Conservation (phyloP, 495 filamentous ascomycete species). For the Penicilliopsis zonata region DNA sequence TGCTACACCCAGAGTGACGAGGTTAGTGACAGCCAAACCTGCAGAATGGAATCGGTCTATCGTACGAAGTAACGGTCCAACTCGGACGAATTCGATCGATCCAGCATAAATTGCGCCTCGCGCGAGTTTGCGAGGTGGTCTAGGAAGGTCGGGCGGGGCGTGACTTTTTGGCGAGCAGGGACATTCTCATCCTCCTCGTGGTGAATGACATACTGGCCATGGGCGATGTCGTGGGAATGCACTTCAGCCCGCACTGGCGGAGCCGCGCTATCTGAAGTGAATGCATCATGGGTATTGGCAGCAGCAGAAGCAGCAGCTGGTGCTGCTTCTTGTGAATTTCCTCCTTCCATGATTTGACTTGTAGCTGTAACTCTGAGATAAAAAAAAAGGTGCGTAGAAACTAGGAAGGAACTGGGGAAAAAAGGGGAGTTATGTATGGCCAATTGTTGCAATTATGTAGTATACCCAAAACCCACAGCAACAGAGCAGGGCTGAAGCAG, state of each 20-base stretch:
- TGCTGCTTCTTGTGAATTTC: not conserved
- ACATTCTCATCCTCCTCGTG: conserved; percentile 14
- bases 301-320: conserved; percentile 9
- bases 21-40: no score
- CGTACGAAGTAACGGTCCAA: conserved; percentile 36
- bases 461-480: no score
- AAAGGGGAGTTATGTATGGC: no score
- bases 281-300: conserved; percentile 8
- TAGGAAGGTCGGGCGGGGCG: conserved; percentile 27
- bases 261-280: conserved; percentile 8
- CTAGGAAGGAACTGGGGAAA: no score
- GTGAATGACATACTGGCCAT: conserved; percentile 4
- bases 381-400: no score
- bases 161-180: conserved; percentile 13
- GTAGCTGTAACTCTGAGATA: not conserved
- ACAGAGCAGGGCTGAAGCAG: no score
- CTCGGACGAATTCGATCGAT: conserved; percentile 20
- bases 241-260: conserved; percentile 18
- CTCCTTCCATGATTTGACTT: conserved; percentile 1
- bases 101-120: conserved; percentile 23
- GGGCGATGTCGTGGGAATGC: conserved; percentile 9
- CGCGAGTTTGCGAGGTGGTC: conserved; percentile 24
- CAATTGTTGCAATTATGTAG: no score
- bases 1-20: conserved; percentile 14
- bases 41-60: no score